A percentile compares a stretch with the other conserved stretches of the same genome.
These are phyloP conservation scores for Hymenoscyphus scutula DNA, from an alignment of 2,329 filamentous ascomycete species.

Conservation along the genomic window DNA sequence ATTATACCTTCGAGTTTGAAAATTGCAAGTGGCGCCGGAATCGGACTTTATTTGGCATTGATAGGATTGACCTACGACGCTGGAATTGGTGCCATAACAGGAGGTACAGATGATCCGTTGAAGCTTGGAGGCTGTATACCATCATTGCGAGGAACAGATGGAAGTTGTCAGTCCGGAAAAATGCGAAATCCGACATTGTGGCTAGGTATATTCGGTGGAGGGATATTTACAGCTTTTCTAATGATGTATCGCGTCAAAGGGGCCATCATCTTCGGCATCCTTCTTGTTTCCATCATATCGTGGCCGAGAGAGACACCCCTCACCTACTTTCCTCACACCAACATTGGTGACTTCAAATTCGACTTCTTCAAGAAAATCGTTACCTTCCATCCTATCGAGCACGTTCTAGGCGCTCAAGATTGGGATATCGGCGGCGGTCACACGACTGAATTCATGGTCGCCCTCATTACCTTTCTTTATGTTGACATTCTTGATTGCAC, in stretches of 20 bases:
- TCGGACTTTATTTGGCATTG: conserved; percentile 70
- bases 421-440: conserved; percentile 66
- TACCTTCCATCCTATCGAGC: conserved; percentile 73
- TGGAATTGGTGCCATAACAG: conserved; percentile 76
- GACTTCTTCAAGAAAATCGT: conserved; percentile 88
- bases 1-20: conserved; percentile 83
- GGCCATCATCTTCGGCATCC: conserved; percentile 78
- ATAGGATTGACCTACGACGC: conserved; percentile 77
- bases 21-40: conserved; percentile 80
- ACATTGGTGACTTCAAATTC: conserved; percentile 67
- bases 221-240: conserved; percentile 73
- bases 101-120: conserved; percentile 64
- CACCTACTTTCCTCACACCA: conserved; percentile 76
- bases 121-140: conserved; percentile 61
- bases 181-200: conserved; percentile 84
- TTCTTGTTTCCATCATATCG: conserved; percentile 82
- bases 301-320: conserved; percentile 77
- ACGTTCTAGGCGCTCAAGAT: conserved; percentile 67
- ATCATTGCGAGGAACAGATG: conserved; percentile 37
- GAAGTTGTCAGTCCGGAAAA: conserved; percentile 64
- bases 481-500: conserved; percentile 88
- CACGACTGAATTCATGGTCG: conserved; percentile 75
- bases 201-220: conserved; percentile 85
- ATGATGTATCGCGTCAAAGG: conserved; percentile 87
- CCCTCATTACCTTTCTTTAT: conserved; percentile 85